Percentiles rank a stretch among this genome's conserved stretches.
phyloP scores from a whole-genome alignment of 345 rosid species.

The Citrus sinensis region DNA sequence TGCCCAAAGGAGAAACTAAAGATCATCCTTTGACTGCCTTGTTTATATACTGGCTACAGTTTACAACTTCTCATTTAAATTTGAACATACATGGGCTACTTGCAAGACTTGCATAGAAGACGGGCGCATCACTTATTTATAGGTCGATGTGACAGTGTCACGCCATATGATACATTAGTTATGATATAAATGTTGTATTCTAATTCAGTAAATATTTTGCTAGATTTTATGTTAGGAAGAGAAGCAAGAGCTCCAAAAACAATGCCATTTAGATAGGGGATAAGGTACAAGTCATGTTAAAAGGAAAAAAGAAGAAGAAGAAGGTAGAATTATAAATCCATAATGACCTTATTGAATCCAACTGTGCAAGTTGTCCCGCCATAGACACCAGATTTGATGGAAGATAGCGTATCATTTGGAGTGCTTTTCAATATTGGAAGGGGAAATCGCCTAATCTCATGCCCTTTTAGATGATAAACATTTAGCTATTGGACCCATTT shows the following conservation, averaged over 20 bases:
- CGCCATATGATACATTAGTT: no score
- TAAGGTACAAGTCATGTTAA: not conserved
- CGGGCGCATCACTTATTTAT: not conserved
- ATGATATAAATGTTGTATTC: no score
- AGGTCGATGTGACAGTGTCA: no score
- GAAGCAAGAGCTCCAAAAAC: no score
- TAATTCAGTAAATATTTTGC: no score
- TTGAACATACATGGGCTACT: not conserved
- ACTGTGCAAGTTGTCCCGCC: not conserved
- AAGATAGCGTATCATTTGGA: not conserved
- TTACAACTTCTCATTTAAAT: constrained; percentile 2
- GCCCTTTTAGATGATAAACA: constrained; percentile 1
- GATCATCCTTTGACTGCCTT: constrained; percentile 40
- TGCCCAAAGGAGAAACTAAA: constrained; percentile 37
- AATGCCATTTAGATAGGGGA: not conserved
- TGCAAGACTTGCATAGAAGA: no score
- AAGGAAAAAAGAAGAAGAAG: not conserved
- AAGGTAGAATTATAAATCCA: constrained; percentile 7
- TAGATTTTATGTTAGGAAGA: no score
- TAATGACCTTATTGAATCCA: constrained; percentile 16
- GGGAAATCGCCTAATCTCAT: not conserved
- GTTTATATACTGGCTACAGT: not conserved
- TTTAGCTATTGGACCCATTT: constrained; percentile 11
- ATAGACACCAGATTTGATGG: not conserved
- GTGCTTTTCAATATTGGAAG: not conserved